A percentile compares a stretch with the other conserved stretches of the same genome.
Evolutionary conservation across 2,329 filamentous ascomycete genomes (phyloP).

Genomic region (Xylariaceae sp.): DNA sequence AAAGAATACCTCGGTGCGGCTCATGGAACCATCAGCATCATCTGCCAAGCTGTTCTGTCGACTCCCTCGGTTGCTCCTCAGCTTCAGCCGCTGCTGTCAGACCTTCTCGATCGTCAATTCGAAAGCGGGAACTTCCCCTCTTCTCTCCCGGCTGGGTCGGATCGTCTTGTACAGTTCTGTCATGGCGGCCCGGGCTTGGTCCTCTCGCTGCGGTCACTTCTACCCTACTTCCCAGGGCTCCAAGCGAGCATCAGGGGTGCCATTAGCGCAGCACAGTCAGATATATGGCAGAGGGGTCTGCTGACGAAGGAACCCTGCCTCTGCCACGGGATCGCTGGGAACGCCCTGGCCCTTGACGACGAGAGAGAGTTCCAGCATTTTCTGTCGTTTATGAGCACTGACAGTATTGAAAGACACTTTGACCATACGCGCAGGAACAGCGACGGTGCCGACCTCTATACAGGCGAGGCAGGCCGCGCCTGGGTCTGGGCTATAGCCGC

Average conservation of each 20-base stretch:
- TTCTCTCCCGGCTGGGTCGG: constrained; percentile 30
- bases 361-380: constrained; percentile 14
- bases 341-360: constrained; percentile 38
- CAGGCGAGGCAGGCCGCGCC: constrained; percentile 20
- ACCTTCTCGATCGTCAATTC: constrained; percentile 52
- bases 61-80: constrained; percentile 45
- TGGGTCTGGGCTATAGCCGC: constrained; percentile 22
- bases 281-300: constrained; percentile 49
- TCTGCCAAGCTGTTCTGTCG: constrained; percentile 60
- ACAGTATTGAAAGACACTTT: constrained; percentile 8
- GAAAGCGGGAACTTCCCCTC: constrained; percentile 58
- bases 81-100: constrained; percentile 44
- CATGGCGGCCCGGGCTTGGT: constrained; percentile 60
- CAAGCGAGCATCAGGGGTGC: constrained; percentile 44
- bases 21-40: constrained; percentile 62
- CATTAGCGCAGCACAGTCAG: constrained; percentile 42
- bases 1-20: constrained; percentile 57
- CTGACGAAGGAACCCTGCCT: constrained; percentile 58
- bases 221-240: constrained; percentile 47
- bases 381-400: constrained; percentile 16
- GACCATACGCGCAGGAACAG: constrained; percentile 4
- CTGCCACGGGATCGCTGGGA: constrained; percentile 59
- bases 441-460: constrained; percentile 16
- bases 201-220: constrained; percentile 48
- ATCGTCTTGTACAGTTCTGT: constrained; percentile 53